These are phyloP conservation scores for Rhodomyrtus tomentosa DNA, from an alignment of 345 rosid genomes.

Conservation along the genomic window DNA sequence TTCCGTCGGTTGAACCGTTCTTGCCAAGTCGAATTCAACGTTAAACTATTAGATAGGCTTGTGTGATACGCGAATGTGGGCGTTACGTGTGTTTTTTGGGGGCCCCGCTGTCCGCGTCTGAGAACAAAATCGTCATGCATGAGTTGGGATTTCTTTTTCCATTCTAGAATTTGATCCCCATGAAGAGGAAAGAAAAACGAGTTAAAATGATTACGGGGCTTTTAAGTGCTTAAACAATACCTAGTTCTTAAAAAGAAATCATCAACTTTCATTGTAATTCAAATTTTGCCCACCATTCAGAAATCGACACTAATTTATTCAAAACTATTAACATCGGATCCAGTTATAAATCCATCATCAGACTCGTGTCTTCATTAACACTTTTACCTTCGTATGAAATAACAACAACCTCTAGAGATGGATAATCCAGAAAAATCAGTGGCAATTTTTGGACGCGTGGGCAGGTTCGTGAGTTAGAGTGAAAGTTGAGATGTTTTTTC, in stretches of 20 bases:
- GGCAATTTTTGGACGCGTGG: neutral
- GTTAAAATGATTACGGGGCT: neutral
- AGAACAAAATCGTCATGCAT: neutral
- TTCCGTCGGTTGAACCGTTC: neutral
- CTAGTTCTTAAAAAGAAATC: neutral
- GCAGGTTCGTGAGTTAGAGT: neutral
- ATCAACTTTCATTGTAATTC: neutral
- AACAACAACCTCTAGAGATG: neutral
- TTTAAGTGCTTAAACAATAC: neutral
- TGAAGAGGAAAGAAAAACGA: neutral
- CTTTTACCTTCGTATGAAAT: neutral
- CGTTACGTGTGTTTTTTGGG: neutral
- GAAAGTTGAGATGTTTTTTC: neutral
- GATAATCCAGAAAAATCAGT: neutral
- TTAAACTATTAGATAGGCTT: neutral
- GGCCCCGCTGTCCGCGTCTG: neutral
- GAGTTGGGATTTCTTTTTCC: neutral
- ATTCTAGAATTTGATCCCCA: neutral
- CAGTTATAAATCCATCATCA: accelerated
- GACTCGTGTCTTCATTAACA: neutral
- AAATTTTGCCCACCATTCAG: neutral
- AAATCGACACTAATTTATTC: neutral
- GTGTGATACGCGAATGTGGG: neutral
- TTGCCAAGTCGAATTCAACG: neutral
- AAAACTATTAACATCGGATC: neutral